These are phyloP conservation scores for Primulina eburnea DNA, from an alignment of 257 asterid genomes.

Conservation along the genomic window DNA sequence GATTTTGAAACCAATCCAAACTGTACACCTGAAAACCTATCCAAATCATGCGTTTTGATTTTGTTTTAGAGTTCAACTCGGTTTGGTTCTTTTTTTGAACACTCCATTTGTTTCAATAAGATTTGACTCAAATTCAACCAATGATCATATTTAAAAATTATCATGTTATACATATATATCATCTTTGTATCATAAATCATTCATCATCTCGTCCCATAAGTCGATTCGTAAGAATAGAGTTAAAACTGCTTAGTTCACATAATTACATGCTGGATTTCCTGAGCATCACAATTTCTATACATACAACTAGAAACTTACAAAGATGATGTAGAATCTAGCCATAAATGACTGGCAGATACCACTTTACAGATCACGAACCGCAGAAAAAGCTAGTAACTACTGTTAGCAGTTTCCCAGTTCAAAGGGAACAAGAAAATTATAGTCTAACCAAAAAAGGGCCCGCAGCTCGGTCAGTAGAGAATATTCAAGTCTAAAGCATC, in stretches of 20 bases:
- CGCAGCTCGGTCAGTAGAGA: not conserved
- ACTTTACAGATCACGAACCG: not conserved
- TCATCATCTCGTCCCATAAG: no score
- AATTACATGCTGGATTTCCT: not conserved
- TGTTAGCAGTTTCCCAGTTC: not conserved
- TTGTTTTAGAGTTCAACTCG: no score
- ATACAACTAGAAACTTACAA: not conserved
- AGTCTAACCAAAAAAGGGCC: not conserved
- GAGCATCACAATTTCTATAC: not conserved
- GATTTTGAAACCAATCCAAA: no score
- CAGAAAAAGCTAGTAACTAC: not conserved
- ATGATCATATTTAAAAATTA: no score
- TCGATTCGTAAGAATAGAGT: no score
- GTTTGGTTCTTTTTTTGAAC: no score
- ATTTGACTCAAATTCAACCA: no score
- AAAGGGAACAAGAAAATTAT: not conserved
- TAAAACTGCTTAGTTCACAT: not conserved
- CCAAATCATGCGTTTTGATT: no score
- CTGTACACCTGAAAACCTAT: no score
- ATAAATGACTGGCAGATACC: not conserved
- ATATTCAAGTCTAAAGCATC: constrained; percentile 17
- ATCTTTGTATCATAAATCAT: no score
- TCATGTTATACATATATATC: no score
- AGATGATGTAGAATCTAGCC: not conserved
- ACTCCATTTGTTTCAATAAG: no score